Conservation (phyloP, 208 protist species). For the Leishmania major region DNA sequence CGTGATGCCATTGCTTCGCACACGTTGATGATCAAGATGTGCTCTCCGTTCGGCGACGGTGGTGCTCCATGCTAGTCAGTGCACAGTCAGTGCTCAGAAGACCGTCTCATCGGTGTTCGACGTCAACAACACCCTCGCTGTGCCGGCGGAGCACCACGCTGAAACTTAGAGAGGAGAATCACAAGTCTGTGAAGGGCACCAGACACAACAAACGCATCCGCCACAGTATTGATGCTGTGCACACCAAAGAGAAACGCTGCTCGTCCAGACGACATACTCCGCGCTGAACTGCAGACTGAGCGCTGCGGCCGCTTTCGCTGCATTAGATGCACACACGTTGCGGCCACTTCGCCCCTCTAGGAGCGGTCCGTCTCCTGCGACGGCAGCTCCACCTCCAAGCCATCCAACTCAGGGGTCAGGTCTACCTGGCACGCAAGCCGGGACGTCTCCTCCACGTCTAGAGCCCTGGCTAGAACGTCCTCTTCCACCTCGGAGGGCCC, state of each 20-base stretch:
- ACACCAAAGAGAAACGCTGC: neutral
- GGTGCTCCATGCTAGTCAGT: neutral
- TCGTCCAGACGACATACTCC: neutral
- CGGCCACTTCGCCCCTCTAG: neutral
- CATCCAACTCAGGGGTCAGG: constrained; percentile 42
- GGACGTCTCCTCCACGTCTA: constrained; percentile 34
- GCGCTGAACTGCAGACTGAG: neutral
- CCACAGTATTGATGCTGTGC: neutral
- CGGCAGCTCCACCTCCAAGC: constrained; percentile 29
- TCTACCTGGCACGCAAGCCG: constrained; percentile 55
- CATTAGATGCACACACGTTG: neutral
- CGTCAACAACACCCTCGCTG: neutral
- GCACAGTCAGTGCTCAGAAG: neutral
- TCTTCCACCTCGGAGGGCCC: constrained; percentile 63
- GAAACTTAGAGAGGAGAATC: neutral
- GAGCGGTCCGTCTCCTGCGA: neutral
- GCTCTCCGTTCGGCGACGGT: neutral
- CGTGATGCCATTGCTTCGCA: neutral
- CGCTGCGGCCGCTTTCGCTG: neutral
- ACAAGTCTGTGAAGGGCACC: neutral
- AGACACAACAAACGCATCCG: neutral
- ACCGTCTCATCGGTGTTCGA: neutral
- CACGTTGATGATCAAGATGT: neutral
- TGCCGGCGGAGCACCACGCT: neutral
- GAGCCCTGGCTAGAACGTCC: constrained; percentile 58